A percentile compares a stretch with the other conserved stretches of the same genome.
Conservation (phyloP, 768 basidiomycete genomes). For the Pisolithus marmoratus region DNA sequence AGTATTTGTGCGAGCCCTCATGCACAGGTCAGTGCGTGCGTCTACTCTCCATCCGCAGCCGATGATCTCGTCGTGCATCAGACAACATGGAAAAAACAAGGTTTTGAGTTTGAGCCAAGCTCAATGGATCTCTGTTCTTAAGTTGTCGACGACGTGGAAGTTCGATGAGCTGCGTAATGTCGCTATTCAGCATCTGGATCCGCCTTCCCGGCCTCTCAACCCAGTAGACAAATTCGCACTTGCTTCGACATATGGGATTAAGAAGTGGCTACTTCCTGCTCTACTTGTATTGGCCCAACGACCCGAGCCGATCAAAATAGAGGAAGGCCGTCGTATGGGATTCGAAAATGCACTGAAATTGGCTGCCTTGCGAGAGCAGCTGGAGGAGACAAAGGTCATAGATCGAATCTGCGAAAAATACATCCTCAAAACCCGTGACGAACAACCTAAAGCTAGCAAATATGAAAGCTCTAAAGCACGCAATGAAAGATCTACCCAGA, state of each 20-base stretch:
- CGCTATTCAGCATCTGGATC: background rate
- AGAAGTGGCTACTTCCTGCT: background rate
- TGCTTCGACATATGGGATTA: background rate
- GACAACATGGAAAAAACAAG: background rate
- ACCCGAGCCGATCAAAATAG: background rate
- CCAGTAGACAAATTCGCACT: background rate
- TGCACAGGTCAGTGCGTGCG: conserved; percentile 6
- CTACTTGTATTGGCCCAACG: background rate
- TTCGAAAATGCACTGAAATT: background rate
- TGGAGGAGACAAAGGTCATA: background rate
- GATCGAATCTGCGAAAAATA: background rate
- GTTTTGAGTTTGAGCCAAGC: background rate
- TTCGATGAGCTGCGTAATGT: background rate
- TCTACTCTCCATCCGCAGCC: background rate
- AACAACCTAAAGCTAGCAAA: no score
- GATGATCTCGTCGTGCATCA: background rate
- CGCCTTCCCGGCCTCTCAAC: background rate
- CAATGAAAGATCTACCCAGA: no score
- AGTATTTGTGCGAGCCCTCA: conserved; percentile 9
- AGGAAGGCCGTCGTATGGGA: background rate
- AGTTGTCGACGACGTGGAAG: background rate
- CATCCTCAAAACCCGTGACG: no score
- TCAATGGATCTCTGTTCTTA: background rate
- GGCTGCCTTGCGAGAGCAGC: background rate
- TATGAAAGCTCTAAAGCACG: no score